A percentile compares a stretch with the other conserved stretches of the same genome.
Conservation (phyloP, 1,284 basidiomycete genomes). For the Termitomyces sp. region DNA sequence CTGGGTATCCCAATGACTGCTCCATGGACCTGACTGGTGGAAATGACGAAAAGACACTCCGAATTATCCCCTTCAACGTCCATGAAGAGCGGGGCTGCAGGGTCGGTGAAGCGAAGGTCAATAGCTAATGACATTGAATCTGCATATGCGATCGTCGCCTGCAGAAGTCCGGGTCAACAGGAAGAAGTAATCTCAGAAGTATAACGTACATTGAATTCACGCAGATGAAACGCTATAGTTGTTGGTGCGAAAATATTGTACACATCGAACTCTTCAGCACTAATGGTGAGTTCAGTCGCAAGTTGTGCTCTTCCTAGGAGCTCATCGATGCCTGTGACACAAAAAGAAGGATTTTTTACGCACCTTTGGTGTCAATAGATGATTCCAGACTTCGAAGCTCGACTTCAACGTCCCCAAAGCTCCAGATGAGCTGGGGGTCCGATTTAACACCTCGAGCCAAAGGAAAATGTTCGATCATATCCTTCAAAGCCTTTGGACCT, state of each 20-base stretch:
- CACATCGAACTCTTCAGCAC: slow-evolving; percentile 69
- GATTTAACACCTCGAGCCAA: slow-evolving; percentile 52
- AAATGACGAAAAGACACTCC: slow-evolving; percentile 67
- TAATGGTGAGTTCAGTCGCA: slow-evolving; percentile 67
- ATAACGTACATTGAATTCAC: slow-evolving; percentile 68
- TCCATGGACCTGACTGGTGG: slow-evolving; percentile 58
- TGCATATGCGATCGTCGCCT: slow-evolving; percentile 75
- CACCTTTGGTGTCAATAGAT: slow-evolving; percentile 61
- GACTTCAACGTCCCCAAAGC: slow-evolving; percentile 61
- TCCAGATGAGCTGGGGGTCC: slow-evolving; percentile 76
- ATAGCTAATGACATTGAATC: slow-evolving; percentile 61
- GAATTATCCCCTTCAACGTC: slow-evolving; percentile 61
- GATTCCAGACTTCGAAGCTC: slow-evolving; percentile 64
- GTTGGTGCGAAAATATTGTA: slow-evolving; percentile 61
- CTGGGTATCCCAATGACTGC: slow-evolving; percentile 24
- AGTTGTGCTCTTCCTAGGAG: slow-evolving; percentile 54
- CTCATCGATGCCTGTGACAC: slow-evolving; percentile 1
- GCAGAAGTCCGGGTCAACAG: slow-evolving; percentile 7
- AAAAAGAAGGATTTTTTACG: slow-evolving; percentile 7
- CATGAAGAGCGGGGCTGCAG: slow-evolving; percentile 67
- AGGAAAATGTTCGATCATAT: slow-evolving; percentile 79
- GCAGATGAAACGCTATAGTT: slow-evolving; percentile 70
- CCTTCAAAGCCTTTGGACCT: slow-evolving; percentile 62
- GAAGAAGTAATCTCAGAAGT: not conserved
- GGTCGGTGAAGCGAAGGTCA: slow-evolving; percentile 69